Evolutionary conservation across 768 basidiomycete genomes (phyloP).

Genomic region (Lentinula detonsa): DNA sequence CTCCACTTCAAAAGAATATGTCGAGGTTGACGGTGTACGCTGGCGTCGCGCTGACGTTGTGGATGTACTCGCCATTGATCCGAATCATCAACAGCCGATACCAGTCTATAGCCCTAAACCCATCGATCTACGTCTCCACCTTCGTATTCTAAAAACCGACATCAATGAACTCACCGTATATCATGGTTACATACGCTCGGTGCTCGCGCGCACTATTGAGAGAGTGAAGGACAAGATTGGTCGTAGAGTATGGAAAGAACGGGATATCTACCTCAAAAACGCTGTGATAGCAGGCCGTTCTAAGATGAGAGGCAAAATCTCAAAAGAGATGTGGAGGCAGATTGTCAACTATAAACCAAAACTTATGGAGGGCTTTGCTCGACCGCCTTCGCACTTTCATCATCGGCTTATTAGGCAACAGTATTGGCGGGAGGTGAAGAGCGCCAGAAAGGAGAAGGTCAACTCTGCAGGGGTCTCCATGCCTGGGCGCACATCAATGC

Average conservation of each 20-base stretch:
- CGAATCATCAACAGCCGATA: constrained; percentile 2
- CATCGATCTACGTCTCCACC: constrained; percentile 51
- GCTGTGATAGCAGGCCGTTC: not conserved
- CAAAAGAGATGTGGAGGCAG: not conserved
- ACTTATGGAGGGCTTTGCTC: not conserved
- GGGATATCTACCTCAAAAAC: constrained; percentile 44
- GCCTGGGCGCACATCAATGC: not conserved
- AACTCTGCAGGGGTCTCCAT: not conserved
- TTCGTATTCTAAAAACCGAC: constrained; percentile 51
- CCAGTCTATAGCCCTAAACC: constrained; percentile 24
- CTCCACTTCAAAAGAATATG: not conserved
- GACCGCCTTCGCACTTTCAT: not conserved
- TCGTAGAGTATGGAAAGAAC: constrained; percentile 63
- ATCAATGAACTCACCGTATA: constrained; percentile 43
- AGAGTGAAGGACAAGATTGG: constrained; percentile 74
- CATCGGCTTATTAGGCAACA: not conserved
- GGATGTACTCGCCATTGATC: constrained; percentile 20
- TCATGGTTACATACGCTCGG: constrained; percentile 29
- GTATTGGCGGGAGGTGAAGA: not conserved
- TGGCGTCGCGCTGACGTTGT: constrained; percentile 1
- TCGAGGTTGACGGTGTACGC: not conserved
- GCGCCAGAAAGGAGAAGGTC: not conserved
- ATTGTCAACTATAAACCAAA: not conserved
- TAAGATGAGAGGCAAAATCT: not conserved
- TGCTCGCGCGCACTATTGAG: constrained; percentile 46